Evolutionary conservation across 495 filamentous ascomycete genomes (phyloP), one percentile per base, ranked within the genome.

Genomic region (Penicillium argentinense): DNA sequence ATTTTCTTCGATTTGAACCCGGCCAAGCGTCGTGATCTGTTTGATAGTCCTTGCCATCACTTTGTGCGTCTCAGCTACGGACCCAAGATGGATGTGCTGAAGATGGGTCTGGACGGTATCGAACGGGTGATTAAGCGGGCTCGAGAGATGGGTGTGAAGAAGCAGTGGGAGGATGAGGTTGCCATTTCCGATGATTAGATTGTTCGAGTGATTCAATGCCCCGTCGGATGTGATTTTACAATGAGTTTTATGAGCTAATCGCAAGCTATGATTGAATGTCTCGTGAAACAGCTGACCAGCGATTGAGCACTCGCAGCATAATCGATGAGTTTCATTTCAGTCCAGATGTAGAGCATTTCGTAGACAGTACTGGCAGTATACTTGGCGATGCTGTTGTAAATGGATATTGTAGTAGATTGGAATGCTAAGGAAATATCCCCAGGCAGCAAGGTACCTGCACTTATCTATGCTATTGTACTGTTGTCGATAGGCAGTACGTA

Each of bases 1-100:
- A 97, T 97, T 63, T 79, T 79, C 70, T 79, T 79, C 45, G 76
- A 97, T 57, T 64, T 97, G 57, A 97, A 97, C 71, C 92, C 92
- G 9, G 83, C 85, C n/a, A 84, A 86, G 61, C 74, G 92, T 43
- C 74, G 92, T 49, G 92, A 97, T 68, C 69, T 97, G 37, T 97
- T 97, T 56, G 92, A 97, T 64, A 88, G 83, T 36, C 92, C 92
- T 38, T 97, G 92, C 67, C 92, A 97, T 68, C 92, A 91, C 70
- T 97, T 92, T 67, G 89, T 97, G 33, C 81, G 92, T 33, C 73
- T 96, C 56, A 91, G 86, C 37, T 97, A 97, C 60, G 92, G 92
- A 0, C 92, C 92, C 4, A 84, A 79, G 64, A 90, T 93, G 86
- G 90, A 93, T n/a, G 79, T 79, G 14, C 68, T 97, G 32, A 81